Percentiles rank a stretch among this genome's conserved stretches.
Conservation (phyloP, 352 stramenopile genomes). For the Phytophthora idaei region DNA sequence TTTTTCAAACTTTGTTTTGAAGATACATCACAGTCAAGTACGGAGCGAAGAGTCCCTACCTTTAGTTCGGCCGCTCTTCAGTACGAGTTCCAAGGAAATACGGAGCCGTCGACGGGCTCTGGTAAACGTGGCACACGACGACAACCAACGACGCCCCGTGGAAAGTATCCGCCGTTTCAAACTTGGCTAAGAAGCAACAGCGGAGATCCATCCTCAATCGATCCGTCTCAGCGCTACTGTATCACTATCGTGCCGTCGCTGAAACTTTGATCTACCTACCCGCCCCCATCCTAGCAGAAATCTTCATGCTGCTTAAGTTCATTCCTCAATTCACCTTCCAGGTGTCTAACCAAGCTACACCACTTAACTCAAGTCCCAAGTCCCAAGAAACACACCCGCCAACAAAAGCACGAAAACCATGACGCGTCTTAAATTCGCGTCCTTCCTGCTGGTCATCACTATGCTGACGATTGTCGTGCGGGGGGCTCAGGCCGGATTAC, state of each 20-base stretch:
- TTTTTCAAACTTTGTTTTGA: too few relatives aligned
- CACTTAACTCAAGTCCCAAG: not conserved
- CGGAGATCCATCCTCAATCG: slow-evolving; percentile 8
- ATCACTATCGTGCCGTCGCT: not conserved
- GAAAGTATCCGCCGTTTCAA: slow-evolving; percentile 23
- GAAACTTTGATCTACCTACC: not conserved
- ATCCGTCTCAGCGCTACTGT: not conserved
- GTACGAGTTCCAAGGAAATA: slow-evolving; percentile 27
- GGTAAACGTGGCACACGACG: slow-evolving; percentile 16
- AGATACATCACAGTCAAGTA: too few relatives aligned
- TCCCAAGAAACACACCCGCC: not conserved
- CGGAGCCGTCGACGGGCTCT: slow-evolving; percentile 10
- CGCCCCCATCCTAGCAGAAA: not conserved
- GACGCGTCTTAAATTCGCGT: slow-evolving; percentile 17
- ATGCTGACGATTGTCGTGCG: slow-evolving; percentile 14
- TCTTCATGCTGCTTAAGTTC: slow-evolving; percentile 11
- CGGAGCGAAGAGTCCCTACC: not conserved
- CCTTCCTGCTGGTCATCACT: slow-evolving; percentile 14
- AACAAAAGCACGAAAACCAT: slow-evolving; percentile 14
- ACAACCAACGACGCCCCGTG: slow-evolving; percentile 5
- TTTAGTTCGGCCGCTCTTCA: slow-evolving; percentile 17
- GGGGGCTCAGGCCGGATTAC: slow-evolving; percentile 2
- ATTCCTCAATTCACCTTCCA: slow-evolving; percentile 45
- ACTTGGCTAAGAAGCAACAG: slow-evolving; percentile 8
- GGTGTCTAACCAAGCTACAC: slow-evolving; percentile 31